Base-by-base conservation (phyloP, 495 filamentous ascomycete genomes). In the Sordaria brevicollis region DNA sequence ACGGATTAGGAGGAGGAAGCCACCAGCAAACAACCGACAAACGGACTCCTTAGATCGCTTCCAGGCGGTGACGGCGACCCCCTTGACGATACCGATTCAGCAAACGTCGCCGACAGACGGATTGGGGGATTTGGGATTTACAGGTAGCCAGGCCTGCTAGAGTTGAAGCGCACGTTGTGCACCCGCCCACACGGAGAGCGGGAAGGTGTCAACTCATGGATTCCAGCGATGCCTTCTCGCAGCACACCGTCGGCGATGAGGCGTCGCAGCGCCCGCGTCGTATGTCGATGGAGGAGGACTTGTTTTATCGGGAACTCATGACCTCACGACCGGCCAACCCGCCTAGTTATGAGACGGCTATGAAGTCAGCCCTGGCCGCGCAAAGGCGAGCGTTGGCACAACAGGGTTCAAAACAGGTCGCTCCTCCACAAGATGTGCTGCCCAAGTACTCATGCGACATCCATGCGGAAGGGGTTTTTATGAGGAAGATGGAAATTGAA, bases 381-480 rank as follows among this genome's bases (percentile, higher is more conserved):
- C 72, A 82, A 81, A 68, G 75, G 78, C 72, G 82, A 77, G 41
- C 76, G n/a, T 34, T 38, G 34, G 35, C 65, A 11, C 37, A 37
- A 21, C 29, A 29, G 25, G 65, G 15, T 34, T 31, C 66, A 37
- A 57, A 35, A 17, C 29, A 17, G 17, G n/a, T 68, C 34, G n/a
- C 25, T 25, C 37, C 31, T 34, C 70, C 68, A 25, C 37, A 71
- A 25, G 85, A 87, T 69, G 71, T 76, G 35, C 76, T 87, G 21
- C 87, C 87, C 13, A 68, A 75, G 62, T 90, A 90, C 74, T 83
- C 84, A 6, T 88, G 84, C 74, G 82, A 84, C 19, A 73, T 89
- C 7, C 77, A 83, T 65, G 73, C 83, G 13, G 84, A 87, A 73
- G 83, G 81, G 11, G 78, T 86, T 5, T 85, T 89, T 67, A 79